Evolutionary conservation across 2,329 filamentous ascomycete species (phyloP).

Genomic region (Botrytis byssoidea): DNA sequence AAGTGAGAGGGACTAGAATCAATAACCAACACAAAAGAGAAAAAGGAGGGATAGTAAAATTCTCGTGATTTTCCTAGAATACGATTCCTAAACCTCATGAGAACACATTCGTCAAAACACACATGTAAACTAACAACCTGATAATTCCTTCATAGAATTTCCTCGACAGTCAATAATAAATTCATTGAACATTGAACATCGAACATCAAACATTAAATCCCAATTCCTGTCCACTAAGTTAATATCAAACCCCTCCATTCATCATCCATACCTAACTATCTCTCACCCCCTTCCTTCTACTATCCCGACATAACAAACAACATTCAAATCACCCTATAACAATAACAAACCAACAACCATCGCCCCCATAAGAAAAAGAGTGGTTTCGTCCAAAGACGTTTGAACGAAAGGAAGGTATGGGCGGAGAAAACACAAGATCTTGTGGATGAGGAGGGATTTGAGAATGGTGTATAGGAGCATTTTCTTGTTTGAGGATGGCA

Average conservation of each 20-base stretch:
- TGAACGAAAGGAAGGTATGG: not conserved
- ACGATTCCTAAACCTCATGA: not conserved
- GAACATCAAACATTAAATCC: no score
- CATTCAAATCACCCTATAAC: no score
- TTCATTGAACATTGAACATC: not conserved
- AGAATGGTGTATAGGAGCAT: not conserved
- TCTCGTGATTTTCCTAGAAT: not conserved
- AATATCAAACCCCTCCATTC: no score
- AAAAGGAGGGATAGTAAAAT: not conserved
- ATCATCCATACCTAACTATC: not conserved
- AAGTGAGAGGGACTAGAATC: not conserved
- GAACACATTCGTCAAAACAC: fast-evolving
- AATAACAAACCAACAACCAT: not conserved
- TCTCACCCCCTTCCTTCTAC: not conserved
- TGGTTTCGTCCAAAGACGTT: not conserved
- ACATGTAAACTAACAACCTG: not conserved
- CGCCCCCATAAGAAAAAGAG: not conserved
- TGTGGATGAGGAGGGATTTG: not conserved
- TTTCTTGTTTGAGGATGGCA: fast-evolving
- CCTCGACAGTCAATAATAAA: not conserved
- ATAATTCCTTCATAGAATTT: not conserved
- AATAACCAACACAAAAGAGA: not conserved
- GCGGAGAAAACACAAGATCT: not conserved
- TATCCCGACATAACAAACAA: no score
- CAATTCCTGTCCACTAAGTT: no score